These are phyloP conservation scores for Eucalyptus marginata DNA, from an alignment of 345 rosid species.

Conservation along the genomic window DNA sequence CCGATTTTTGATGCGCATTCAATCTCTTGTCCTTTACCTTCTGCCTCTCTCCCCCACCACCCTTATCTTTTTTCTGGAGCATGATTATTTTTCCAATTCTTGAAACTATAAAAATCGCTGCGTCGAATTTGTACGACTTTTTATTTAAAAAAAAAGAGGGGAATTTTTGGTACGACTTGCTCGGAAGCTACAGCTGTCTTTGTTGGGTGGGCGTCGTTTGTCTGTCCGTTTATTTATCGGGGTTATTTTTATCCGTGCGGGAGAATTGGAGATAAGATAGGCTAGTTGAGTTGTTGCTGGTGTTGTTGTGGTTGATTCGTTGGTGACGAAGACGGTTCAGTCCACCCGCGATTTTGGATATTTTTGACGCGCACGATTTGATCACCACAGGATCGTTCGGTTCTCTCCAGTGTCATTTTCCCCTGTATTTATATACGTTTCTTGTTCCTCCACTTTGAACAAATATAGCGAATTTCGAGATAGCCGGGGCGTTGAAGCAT, in stretches of 20 bases:
- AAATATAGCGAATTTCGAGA: not conserved
- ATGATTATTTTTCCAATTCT: not conserved
- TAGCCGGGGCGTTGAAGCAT: not conserved
- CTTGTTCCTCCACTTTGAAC: not conserved
- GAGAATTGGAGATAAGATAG: not conserved
- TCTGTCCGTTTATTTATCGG: not conserved
- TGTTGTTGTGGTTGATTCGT: not conserved
- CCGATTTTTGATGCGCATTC: not conserved
- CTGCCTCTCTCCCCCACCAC: not conserved
- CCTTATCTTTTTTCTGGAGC: not conserved
- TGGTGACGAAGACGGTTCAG: not conserved
- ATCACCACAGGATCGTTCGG: not conserved
- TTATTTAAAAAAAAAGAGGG: not conserved
- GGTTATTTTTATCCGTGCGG: not conserved
- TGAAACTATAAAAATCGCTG: not conserved
- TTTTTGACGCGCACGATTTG: not conserved
- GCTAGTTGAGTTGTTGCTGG: not conserved
- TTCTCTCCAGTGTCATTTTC: not conserved
- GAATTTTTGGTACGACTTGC: not conserved
- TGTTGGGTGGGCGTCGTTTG: not conserved
- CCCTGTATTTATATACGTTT: not conserved
- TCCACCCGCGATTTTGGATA: not conserved
- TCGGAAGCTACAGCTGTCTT: not conserved
- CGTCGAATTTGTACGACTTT: not conserved
- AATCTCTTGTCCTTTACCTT: not conserved